These are phyloP conservation scores for Tuber brumale DNA, from an alignment of 495 filamentous ascomycete species.

Conservation along the genomic window DNA sequence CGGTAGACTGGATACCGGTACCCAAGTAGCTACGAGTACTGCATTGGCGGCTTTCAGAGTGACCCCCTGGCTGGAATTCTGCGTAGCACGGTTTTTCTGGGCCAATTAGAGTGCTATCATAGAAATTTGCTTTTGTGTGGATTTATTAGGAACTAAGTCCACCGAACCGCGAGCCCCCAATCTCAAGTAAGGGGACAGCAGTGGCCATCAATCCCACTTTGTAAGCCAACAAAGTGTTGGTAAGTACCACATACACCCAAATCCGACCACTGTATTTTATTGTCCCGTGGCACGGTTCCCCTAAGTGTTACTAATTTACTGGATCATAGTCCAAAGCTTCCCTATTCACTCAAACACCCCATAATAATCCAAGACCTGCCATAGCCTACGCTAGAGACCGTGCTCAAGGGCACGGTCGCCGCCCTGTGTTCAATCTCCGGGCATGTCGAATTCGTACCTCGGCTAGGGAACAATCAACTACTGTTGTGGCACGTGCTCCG, in stretches of 20 bases:
- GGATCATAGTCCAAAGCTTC: background rate
- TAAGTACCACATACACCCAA: background rate
- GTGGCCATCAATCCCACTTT: background rate
- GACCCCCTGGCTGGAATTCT: background rate
- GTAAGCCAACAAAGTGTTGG: background rate
- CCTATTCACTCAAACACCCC: background rate
- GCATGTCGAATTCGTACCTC: background rate
- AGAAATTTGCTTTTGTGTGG: background rate
- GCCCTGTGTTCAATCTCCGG: background rate
- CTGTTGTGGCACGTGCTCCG: background rate
- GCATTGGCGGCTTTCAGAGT: background rate
- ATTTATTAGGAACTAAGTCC: background rate
- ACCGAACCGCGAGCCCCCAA: background rate
- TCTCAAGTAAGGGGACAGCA: background rate
- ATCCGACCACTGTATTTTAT: background rate
- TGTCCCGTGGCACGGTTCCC: background rate
- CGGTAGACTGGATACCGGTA: background rate
- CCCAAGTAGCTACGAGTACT: no score
- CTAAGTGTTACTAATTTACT: background rate
- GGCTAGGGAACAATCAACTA: background rate
- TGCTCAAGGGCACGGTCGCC: background rate
- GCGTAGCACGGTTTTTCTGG: background rate
- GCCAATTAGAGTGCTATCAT: background rate
- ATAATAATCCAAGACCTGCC: background rate
- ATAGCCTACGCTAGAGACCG: no score